Evolutionary conservation across 352 stramenopile genomes (phyloP), one percentile per base, ranked within the genome.

Genomic region (Pythium rishiriense): DNA sequence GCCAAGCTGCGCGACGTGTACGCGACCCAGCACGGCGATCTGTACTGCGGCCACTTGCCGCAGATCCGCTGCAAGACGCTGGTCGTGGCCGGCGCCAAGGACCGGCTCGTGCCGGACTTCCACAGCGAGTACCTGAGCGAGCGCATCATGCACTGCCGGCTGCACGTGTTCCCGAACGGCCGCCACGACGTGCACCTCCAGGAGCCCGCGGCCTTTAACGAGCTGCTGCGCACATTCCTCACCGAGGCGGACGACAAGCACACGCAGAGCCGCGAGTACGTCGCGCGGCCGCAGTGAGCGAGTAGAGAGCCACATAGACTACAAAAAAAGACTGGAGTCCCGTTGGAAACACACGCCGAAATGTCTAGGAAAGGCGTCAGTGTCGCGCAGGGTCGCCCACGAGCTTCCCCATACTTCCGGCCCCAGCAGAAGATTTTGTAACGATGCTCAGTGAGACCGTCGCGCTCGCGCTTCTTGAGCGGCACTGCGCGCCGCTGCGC

Each of bases 1-100:
- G 57, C 70, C 29, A 78, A 75, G 54, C 66, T 92, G 33, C 64
- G 68, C 24, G 54, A 50, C 42, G 66, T 88, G 25, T 82, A 85
- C 68, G 67, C 84, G 47, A 71, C 87, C 31, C 72, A 84, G 15
- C 66, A 69, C 22, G 81, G 85, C 5, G 81, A 94, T 29, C 58
- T 94, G 41, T 92, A 88, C 74, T 92, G 83, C 45, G 79, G 74
- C 33, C 74, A 71, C 11, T 43, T 93, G 50, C 82, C 85, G 19
- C 74, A 76, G 39, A 82, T 94, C 57, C 83, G 86, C 33, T 94
- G 85, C 79, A 94, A 94, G 73, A 94, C 86, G 57, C 78, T 94
- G 22, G 83, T 93, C 48, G 73, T 94, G 21, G 63, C 77, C 4
- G 82, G 83, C 21, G 81, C 54, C 42, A 75, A 79, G 33, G 81